Evolutionary conservation across 805 yeast species (phyloP), one percentile per base, ranked within the genome.

Genomic region (Pichia pseudocactophila): DNA sequence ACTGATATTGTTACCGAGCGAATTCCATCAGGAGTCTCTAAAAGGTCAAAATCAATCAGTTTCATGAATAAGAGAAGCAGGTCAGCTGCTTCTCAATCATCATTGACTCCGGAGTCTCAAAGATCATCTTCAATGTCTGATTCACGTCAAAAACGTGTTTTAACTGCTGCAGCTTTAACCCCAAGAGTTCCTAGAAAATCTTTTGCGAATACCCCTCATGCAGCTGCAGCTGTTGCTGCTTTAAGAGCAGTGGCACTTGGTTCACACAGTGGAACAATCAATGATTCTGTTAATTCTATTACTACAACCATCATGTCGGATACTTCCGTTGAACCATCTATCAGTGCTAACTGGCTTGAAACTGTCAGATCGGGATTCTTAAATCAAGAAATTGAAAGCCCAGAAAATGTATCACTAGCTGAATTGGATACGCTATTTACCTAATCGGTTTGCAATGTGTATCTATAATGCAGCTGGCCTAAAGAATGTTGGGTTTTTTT

Each of bases 111-210:
- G 3, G 27, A 16, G 6, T 35, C 39, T 4, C 42, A 33, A 26
- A 20, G 13, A 18, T 22, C 26, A 18, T 15, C 17, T 20, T 15
- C 37, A 17, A 10, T 15, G 12, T 9, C 34, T 2, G 40, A 30
- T 5, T 22, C 18, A 30, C 35, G 26, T 44, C n/a, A 42, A 7
- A 39, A 26, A 26, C 32, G 16, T 15, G 15, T 39, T 27, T 57
- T 80, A 36, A 82, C 90, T 12, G 86, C 86, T 16, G 90, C 90
- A 18, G 88, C 88, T 11, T 87, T 86, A 20, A 85, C 90, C 28
- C 92, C 92, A 44, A 69, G 90, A 54, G 74, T 82, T 10, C 80
- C 87, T n/a, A 74, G 76, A 49, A 67, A 74, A 28, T 50, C 79
- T 4, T 62, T 73, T 41, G 68, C 76, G 7, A 77, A 73, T 46